Base-by-base conservation (phyloP, 176 grass and related monocot species). In the Canna indica region DNA sequence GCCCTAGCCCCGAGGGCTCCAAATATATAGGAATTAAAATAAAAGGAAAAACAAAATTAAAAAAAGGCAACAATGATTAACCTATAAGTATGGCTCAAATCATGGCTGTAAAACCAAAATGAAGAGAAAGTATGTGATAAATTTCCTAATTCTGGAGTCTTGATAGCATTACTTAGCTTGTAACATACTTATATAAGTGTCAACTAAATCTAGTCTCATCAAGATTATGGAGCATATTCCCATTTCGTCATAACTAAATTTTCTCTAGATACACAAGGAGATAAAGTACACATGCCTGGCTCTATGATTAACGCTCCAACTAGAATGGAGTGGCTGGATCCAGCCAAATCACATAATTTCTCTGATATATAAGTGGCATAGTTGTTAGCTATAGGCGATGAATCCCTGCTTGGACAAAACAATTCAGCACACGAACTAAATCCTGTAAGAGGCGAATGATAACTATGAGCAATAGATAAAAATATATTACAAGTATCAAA, bases 251-350 rank as follows among this genome's bases (percentile, higher is more conserved):
- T 54, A 5, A 54, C 29, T 17, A 24, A 66, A 38, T 29, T 10
- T 66, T 54, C 17, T n/a, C 50, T 22, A 54, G 15, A 54, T 7
- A 46, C 39, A 47, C 2, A 33, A 68, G 61, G 45, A 86, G 67
- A 56, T 26, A 57, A 63, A 59, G 53, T 70, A 76, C 53, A 76
- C 75, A 81, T 87, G 70, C 93, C 86, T 76, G 93, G 93, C 83
- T 92, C 93, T 70, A 92, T 85, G 71, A 97, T 88, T 41, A 97
- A 82, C 42, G 93, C 88, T 54, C 83, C 93, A 70, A 90, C 82
- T 76, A 65, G 67, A 59, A 59, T 76, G 68, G 71, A 83, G 31
- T 59, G 63, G 72, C 44, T 73, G 57, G 75, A 76, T 52, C 36
- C 14, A 63, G 79, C 76, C 90, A 75, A 77, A 52, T 81, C 57